Percentiles rank a stretch among this genome's conserved stretches.
phyloP scores from a whole-genome alignment of 176 grass and related monocot species.

The Lolium rigidum region DNA sequence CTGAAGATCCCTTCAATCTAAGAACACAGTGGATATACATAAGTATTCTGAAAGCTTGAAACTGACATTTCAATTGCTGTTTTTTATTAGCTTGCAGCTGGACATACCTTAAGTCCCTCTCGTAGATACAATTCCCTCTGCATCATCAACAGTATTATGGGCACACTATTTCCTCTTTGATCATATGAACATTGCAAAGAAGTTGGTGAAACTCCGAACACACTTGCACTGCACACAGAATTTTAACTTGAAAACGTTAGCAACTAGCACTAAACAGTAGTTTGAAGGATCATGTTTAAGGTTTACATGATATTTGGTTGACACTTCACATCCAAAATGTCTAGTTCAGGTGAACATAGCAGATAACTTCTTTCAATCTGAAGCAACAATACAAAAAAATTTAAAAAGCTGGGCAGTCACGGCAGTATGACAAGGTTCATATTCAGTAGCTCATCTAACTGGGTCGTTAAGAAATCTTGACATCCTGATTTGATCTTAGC shows the following conservation, averaged over 20 bases:
- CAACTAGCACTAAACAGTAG: constrained; percentile 5
- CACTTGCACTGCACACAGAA: constrained; percentile 63
- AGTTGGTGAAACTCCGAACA: constrained; percentile 90
- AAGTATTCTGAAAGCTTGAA: background rate
- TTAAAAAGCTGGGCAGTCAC: background rate
- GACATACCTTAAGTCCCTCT: constrained; percentile 79
- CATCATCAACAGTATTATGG: constrained; percentile 82
- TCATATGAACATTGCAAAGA: constrained; percentile 96
- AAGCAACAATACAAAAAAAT: background rate
- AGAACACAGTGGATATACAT: constrained; percentile 22
- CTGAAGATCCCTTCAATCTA: constrained; percentile 98
- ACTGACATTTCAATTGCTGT: background rate
- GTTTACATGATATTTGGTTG: background rate
- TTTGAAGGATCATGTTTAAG: background rate
- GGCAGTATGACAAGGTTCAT: constrained; percentile 4
- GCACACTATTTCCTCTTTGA: constrained; percentile 84
- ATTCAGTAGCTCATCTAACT: background rate
- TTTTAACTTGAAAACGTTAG: constrained; percentile 28
- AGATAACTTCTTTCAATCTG: constrained; percentile 16
- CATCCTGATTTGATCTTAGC: constrained; percentile 32
- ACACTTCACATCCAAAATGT: background rate
- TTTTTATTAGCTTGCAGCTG: background rate
- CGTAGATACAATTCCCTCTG: constrained; percentile 73
- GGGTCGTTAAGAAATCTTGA: background rate
- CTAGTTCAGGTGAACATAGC: background rate